Evolutionary conservation across 495 filamentous ascomycete genomes (phyloP), one percentile per base, ranked within the genome.

Genomic region (Talaromyces trachyspermus): DNA sequence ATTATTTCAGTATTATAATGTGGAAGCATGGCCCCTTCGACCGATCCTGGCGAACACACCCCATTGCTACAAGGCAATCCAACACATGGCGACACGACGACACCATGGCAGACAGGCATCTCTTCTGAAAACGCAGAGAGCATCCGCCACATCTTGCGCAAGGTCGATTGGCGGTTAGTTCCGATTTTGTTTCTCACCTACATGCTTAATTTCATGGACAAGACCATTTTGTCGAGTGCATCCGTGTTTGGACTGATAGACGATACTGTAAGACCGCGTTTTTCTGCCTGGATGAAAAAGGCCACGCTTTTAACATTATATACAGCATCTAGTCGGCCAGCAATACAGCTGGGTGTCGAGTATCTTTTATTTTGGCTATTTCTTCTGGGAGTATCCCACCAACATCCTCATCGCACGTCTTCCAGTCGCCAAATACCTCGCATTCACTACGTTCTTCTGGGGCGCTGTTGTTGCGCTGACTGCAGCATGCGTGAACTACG

Each of bases 281-380:
- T 8, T 26, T 11, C 12, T 9, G 2, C 17, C 29, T 8, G 18
- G 18, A 20, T 27, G 11, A 10, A 5, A 0, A 5, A 26, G 36
- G 17, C 0, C 42, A 18, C 22, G 11, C 69, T 76, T 45, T 46
- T 43, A 66, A 44, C 49, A 26, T n/a, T 12, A 36, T 2, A 6
- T 5, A 18, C 52, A 67, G 24, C 35, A 60, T 5, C 60, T 83
- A 3, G 59, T 65, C 19, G 78, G 78, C 20, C 62, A 70, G 4
- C 69, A 81, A 45, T 82, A 82, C 46, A 77, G 65, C 51, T 83
- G 75, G 76, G 66, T 81, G 0, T 72, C 68, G 2, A 71, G 67
- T n/a, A 59, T 79, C 18, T 83, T 82, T 64, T 81, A 83, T 54
- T 75, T 83, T 51, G 81, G 81, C 3, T 84, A 72, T 51, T 59